Percentiles rank a stretch among this genome's conserved stretches.
phyloP scores from a whole-genome alignment of 106 monocot genomes.

The Dendrobium nobile region DNA sequence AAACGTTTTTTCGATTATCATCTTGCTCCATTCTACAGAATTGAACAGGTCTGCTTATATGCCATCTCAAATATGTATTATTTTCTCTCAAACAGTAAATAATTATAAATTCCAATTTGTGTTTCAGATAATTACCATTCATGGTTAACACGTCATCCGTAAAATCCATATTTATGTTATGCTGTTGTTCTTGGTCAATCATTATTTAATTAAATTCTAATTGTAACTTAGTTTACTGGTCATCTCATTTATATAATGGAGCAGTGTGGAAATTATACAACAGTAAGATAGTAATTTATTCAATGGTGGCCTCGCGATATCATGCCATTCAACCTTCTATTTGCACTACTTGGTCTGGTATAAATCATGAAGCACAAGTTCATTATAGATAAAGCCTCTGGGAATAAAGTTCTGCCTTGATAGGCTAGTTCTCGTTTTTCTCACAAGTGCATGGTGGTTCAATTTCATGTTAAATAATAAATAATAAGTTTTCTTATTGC shows the following conservation, averaged over 20 bases:
- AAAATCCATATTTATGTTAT: background rate
- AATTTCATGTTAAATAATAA: background rate
- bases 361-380: background rate
- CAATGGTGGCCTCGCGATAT: background rate
- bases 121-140: background rate
- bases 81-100: background rate
- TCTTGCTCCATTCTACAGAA: constrained; percentile 97
- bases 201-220: background rate
- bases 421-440: background rate
- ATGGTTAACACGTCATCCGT: constrained; percentile 1
- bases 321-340: no score
- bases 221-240: background rate
- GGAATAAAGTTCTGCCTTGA: background rate
- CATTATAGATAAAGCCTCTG: background rate
- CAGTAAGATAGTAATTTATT: background rate
- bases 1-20: constrained; percentile 83
- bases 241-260: background rate
- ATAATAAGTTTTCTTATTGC: constrained; percentile 14
- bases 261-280: background rate
- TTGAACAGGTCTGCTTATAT: constrained; percentile 63
- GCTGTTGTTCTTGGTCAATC: background rate
- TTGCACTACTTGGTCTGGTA: background rate
- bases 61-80: background rate
- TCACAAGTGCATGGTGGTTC: background rate
- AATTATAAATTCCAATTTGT: background rate